phyloP scores from a whole-genome alignment of 225 moss, liverwort and hornwort species.

The Rhytidiadelphus loreus region DNA sequence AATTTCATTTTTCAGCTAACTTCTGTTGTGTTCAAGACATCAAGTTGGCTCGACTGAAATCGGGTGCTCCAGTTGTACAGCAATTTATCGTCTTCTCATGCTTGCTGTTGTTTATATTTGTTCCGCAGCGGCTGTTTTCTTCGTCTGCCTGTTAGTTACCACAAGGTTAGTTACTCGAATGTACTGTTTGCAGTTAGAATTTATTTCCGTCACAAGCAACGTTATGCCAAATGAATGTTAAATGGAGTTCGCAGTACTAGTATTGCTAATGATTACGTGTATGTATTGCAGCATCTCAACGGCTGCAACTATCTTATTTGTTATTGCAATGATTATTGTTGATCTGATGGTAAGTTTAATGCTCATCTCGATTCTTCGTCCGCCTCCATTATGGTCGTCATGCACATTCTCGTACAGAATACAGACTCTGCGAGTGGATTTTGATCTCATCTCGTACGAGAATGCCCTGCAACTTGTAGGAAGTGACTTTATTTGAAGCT shows the following conservation, averaged over 20 bases:
- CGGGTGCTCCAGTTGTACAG: neutral
- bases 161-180: constrained; percentile 28
- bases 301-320: constrained; percentile 59
- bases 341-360: constrained; percentile 67
- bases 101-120: neutral
- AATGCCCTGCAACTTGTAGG: neutral
- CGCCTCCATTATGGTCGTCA: neutral
- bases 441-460: neutral
- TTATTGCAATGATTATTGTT: constrained; percentile 77
- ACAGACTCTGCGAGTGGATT: neutral
- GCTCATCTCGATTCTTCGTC: neutral
- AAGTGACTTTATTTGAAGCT: neutral
- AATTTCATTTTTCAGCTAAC: neutral
- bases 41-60: neutral
- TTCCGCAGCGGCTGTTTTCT: constrained; percentile 49
- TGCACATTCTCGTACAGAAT: neutral
- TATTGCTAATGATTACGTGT: neutral
- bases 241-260: neutral
- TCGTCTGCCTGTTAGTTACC: constrained; percentile 45
- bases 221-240: neutral
- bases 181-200: neutral
- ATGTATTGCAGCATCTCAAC: constrained; percentile 63
- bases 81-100: neutral
- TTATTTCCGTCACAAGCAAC: neutral
- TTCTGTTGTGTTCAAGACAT: neutral